These are phyloP conservation scores for Acmispon strigosus DNA, from an alignment of 306 rosid species.

Conservation along the genomic window DNA sequence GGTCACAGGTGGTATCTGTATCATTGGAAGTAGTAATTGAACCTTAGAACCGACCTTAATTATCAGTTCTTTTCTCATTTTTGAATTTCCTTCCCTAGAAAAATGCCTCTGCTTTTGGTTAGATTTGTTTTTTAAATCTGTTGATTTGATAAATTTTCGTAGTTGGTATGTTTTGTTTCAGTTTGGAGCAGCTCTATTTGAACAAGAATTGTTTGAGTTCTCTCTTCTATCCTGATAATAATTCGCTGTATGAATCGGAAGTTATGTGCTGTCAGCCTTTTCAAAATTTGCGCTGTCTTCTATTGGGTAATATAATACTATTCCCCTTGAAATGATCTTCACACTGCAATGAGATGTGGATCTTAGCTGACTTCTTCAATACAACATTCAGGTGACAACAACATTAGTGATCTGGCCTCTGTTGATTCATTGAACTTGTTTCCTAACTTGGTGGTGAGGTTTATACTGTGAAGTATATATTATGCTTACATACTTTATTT, in stretches of 20 bases:
- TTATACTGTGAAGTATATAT: constrained; percentile 17
- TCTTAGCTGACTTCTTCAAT: constrained; percentile 17
- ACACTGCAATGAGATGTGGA: constrained; percentile 1
- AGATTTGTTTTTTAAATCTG: neutral
- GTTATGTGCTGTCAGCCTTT: constrained; percentile 39
- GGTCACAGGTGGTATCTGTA: constrained; percentile 13
- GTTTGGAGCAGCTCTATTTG: constrained; percentile 95
- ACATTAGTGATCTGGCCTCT: constrained; percentile 58
- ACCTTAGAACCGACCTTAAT: constrained; percentile 8
- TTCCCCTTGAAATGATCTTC: constrained; percentile 14
- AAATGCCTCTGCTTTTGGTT: constrained; percentile 3
- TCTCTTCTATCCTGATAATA: constrained; percentile 53
- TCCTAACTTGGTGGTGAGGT: constrained; percentile 74
- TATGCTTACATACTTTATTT: constrained; percentile 5
- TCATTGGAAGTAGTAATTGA: constrained; percentile 5
- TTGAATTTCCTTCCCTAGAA: neutral
- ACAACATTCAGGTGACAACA: constrained; percentile 69
- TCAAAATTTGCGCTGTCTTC: constrained; percentile 69
- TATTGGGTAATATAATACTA: constrained; percentile 57
- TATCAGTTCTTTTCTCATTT: constrained; percentile 1
- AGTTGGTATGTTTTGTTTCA: constrained; percentile 36
- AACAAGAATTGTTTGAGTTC: constrained; percentile 67
- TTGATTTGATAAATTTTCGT: constrained; percentile 22
- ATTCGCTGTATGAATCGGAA: constrained; percentile 31
- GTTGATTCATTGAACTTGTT: constrained; percentile 70